phyloP scores from a whole-genome alignment of 306 rosid genomes.

The Alnus rubra region DNA sequence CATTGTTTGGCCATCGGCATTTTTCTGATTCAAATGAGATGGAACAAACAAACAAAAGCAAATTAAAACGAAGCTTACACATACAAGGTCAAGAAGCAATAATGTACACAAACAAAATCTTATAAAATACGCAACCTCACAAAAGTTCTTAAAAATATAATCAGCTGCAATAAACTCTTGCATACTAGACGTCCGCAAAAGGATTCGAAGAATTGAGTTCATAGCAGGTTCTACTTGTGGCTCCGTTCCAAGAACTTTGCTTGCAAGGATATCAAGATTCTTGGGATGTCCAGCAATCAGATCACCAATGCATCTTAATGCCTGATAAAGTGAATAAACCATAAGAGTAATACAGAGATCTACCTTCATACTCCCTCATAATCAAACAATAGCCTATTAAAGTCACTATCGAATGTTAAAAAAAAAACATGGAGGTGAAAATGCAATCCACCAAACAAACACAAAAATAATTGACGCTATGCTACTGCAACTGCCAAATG shows the following conservation, averaged over 20 bases:
- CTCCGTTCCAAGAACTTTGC: constrained; percentile 85
- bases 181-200: constrained; percentile 78
- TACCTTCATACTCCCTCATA: constrained; percentile 10
- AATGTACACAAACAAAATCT: constrained; percentile 7
- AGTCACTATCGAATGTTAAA: constrained; percentile 5
- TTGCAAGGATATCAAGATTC: constrained; percentile 70
- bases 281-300: constrained; percentile 79
- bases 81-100: constrained; percentile 21
- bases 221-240: constrained; percentile 80
- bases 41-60: constrained; percentile 1
- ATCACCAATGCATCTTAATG: constrained; percentile 74
- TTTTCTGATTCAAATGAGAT: constrained; percentile 59
- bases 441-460: neutral
- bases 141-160: constrained; percentile 78
- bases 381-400: neutral
- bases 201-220: constrained; percentile 78
- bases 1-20: constrained; percentile 82
- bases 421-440: neutral
- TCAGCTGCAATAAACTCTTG: constrained; percentile 91
- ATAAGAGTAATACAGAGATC: constrained; percentile 10
- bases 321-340: constrained; percentile 49
- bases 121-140: constrained; percentile 64
- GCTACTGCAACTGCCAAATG: neutral
- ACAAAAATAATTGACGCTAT: neutral
- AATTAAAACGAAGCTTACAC: constrained; percentile 15